phyloP scores from a whole-genome alignment of 768 basidiomycete species.

The Gymnopilus dilepis region DNA sequence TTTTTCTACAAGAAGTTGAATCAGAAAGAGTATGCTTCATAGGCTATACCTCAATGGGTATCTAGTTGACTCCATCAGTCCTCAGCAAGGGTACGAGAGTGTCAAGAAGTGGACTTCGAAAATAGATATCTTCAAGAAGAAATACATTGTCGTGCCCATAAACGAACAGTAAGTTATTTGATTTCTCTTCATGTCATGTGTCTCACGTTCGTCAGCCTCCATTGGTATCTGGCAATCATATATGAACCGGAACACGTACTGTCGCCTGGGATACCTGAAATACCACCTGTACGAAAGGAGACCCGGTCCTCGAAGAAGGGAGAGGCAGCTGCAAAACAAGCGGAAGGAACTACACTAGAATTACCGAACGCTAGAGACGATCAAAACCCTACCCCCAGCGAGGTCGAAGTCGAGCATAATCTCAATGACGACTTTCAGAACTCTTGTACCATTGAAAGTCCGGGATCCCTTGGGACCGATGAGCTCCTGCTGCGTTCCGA shows the following conservation, averaged over 20 bases:
- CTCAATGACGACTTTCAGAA: constrained; percentile 32
- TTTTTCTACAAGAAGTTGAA: constrained; percentile 98
- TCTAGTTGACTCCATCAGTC: constrained; percentile 33
- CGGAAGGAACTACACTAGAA: background rate
- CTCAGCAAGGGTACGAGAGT: constrained; percentile 69
- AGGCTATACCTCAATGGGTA: background rate
- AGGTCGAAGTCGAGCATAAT: constrained; percentile 39
- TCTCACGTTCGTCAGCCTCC: constrained; percentile 58
- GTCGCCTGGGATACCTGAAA: constrained; percentile 31
- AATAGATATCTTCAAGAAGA: constrained; percentile 87
- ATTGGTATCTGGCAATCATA: constrained; percentile 98
- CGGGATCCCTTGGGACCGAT: background rate
- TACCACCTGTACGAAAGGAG: constrained; percentile 24
- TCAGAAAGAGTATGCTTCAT: constrained; percentile 44
- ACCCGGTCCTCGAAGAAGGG: constrained; percentile 23
- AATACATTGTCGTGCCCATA: constrained; percentile 93
- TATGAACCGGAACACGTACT: constrained; percentile 74
- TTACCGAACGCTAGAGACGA: constrained; percentile 18
- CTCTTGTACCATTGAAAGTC: constrained; percentile 30
- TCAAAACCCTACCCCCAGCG: constrained; percentile 29
- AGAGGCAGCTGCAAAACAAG: background rate
- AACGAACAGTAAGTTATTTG: constrained; percentile 83
- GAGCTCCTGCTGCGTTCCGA: background rate
- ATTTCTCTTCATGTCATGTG: background rate
- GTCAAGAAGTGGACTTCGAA: constrained; percentile 96